phyloP scores from a whole-genome alignment of 345 rosid species.

The Melaleuca quinquenervia region DNA sequence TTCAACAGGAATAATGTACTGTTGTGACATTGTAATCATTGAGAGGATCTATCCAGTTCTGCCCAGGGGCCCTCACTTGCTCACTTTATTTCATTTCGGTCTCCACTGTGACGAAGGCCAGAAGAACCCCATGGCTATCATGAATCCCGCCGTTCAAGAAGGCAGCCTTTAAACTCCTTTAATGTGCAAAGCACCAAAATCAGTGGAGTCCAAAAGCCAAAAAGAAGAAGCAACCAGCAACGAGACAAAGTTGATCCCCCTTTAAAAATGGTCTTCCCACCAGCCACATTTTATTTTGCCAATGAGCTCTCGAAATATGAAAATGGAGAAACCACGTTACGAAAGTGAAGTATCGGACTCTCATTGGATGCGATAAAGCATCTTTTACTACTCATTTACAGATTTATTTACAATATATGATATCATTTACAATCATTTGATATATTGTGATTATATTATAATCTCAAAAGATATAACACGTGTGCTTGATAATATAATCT shows the following conservation, averaged over 20 bases:
- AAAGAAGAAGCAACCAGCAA: constrained; percentile 5
- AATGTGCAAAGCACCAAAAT: constrained; percentile 2
- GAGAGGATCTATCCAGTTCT: not conserved
- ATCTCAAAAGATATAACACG: not conserved
- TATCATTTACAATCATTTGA: not conserved
- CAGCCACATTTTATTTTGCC: not conserved
- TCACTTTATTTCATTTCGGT: not conserved
- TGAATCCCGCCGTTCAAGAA: constrained; percentile 29
- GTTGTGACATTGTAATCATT: not conserved
- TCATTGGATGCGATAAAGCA: not conserved
- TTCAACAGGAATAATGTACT: not conserved
- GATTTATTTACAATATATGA: not conserved
- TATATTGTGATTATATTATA: not conserved
- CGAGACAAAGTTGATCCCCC: constrained; percentile 4
- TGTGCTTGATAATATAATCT: not conserved
- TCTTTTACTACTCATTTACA: not conserved
- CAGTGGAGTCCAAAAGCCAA: constrained; percentile 15
- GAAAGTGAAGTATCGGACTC: not conserved
- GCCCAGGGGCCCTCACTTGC: not conserved
- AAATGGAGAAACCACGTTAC: not conserved
- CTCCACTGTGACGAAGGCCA: constrained; percentile 15
- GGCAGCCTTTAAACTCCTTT: not conserved
- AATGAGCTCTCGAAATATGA: not conserved
- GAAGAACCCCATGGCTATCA: constrained; percentile 12
- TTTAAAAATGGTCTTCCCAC: constrained; percentile 6